Base-by-base conservation (phyloP, 2,329 filamentous ascomycete species). In the Apiospora malaysiana region DNA sequence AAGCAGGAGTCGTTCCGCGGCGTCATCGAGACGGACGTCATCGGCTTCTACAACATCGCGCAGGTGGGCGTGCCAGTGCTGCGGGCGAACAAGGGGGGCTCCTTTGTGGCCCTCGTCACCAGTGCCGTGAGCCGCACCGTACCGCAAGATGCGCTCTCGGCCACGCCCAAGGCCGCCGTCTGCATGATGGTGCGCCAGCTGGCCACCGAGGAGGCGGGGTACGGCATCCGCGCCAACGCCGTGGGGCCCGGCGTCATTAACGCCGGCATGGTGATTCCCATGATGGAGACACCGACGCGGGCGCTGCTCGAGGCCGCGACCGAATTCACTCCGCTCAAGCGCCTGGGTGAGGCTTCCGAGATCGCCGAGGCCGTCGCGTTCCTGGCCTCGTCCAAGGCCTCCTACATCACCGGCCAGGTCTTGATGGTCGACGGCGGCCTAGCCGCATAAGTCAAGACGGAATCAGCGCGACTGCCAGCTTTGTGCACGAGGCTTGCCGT, bases 361-460 rank as follows among this genome's bases (percentile, higher is more conserved):
- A 65, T 71, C 21, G 75, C 75, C 2, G 73, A 74, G 66, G 72
- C 74, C 1, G 72, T 76, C 23, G 43, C 68, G 21, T 77, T 77
- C 63, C 65, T 77, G 25, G 70, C 72, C 25, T 73, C 74, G 43
- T 71, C 74, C 1, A 71, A 71, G 40, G 74, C 72, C 42, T 73
- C 72, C 2, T 77, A 69, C 59, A 68, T 77, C 43, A 76, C 75
- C 2, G 75, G 75, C 6, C 75, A 76, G 71, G 70, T 73, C 4
- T 47, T 76, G 43, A 72, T 70, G 56, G 71, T 77, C 42, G 75
- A 77, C 21, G 75, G 75, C 4, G 75, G 75, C 42, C 51, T 72
- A 1, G 46, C 69, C 59, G 69, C 69, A 18, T 70, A 68, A 56
- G 47, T 47, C 18, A 9, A 25, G 63, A 67, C 59, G 40, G 40